Evolutionary conservation across 805 yeast genomes (phyloP).

Genomic region (Candida verbasci): DNA sequence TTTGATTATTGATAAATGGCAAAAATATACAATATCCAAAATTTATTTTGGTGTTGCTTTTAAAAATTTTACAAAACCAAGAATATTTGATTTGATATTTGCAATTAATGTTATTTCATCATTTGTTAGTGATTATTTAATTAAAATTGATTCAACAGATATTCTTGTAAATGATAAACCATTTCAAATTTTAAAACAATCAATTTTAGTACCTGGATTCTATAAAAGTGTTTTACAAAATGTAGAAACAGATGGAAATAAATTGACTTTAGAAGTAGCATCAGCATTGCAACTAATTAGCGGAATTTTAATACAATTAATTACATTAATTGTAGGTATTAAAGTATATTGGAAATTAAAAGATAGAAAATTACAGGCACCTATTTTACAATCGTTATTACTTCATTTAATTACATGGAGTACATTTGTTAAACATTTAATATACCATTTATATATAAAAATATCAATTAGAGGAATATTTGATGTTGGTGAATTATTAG

Average conservation of each 20-base stretch:
- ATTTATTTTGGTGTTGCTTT: slow-evolving; percentile 6
- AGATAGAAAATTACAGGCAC: background rate
- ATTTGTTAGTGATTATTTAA: background rate
- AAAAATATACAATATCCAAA: background rate
- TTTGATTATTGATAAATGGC: slow-evolving; percentile 4
- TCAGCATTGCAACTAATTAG: slow-evolving; percentile 3
- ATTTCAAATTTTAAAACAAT: slow-evolving; percentile 1
- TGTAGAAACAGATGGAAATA: background rate
- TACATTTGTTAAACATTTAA: slow-evolving; percentile 2
- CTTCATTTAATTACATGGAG: slow-evolving; percentile 4
- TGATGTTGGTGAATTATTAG: slow-evolving; percentile 6
- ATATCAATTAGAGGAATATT: slow-evolving; percentile 3
- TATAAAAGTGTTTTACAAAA: background rate
- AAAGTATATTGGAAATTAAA: slow-evolving; percentile 1
- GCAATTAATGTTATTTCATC: background rate
- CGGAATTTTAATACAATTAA: slow-evolving; percentile 3
- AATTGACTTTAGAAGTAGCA: background rate
- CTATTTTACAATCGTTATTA: slow-evolving; percentile 1
- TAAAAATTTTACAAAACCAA: background rate
- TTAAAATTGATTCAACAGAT: background rate
- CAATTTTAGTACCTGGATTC: slow-evolving; percentile 3
- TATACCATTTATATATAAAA: slow-evolving; percentile 2
- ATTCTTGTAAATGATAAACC: background rate
- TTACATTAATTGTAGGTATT: slow-evolving; percentile 1
- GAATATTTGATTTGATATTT: background rate